Percentiles rank a stretch among this genome's conserved stretches.
Evolutionary conservation across 2,329 filamentous ascomycete genomes (phyloP).

Genomic region (Sporothrix humicola): DNA sequence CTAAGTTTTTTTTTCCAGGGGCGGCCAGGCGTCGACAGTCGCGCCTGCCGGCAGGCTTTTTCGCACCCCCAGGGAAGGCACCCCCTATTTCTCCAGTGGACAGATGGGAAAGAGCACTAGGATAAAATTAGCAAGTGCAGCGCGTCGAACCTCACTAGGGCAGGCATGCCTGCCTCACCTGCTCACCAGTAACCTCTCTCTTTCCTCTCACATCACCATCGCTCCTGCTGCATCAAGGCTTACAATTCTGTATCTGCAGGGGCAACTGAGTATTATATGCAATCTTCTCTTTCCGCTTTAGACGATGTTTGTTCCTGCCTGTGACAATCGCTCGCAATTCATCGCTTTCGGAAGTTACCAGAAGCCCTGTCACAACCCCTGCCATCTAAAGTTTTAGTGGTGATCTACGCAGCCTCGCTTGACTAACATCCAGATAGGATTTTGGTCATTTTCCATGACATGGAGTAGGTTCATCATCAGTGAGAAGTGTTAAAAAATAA

Average conservation of each 20-base stretch:
- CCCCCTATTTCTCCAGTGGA: not conserved
- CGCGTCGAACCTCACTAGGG: not conserved
- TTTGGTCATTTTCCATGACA: too few relatives aligned
- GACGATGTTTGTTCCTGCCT: too few relatives aligned
- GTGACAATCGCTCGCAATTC: too few relatives aligned
- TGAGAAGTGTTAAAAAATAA: too few relatives aligned
- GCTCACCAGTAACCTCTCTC: not conserved
- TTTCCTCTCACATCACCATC: not conserved
- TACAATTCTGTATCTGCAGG: not conserved
- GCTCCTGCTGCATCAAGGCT: not conserved
- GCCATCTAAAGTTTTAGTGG: too few relatives aligned
- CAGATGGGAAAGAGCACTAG: not conserved
- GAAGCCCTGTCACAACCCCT: too few relatives aligned
- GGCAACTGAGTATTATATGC: not conserved
- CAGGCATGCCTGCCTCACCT: not conserved
- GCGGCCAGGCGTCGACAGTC: not conserved
- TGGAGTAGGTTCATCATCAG: too few relatives aligned
- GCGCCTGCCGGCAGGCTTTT: not conserved
- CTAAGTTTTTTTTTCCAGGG: not conserved
- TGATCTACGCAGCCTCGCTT: too few relatives aligned
- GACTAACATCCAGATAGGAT: too few relatives aligned
- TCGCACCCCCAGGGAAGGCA: not conserved
- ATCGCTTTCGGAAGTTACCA: too few relatives aligned
- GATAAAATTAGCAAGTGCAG: conserved; percentile 11
- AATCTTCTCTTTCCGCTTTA: too few relatives aligned